Conservation (phyloP, 163 green algal species). For the Scenedesmus sp. region DNA sequence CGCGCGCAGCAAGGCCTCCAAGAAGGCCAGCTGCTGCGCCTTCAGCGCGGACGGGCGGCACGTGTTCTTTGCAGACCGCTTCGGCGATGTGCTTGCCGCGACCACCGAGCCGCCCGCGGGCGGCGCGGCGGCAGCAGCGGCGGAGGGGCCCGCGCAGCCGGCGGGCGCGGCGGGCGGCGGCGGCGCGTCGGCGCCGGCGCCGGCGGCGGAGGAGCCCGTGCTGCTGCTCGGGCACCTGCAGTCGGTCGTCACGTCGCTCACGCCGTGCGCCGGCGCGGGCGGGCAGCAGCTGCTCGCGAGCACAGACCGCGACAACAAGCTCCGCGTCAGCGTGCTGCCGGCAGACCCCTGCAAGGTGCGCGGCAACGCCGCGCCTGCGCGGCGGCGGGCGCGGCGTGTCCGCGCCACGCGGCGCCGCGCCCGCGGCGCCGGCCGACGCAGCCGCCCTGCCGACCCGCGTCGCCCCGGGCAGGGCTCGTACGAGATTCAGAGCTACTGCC, state of each 20-base stretch:
- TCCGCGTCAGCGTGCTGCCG: conserved; percentile 69
- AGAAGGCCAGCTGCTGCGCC: conserved; percentile 70
- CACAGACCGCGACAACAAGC: conserved; percentile 70
- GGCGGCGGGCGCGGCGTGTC: too few relatives aligned
- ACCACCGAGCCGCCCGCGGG: conserved; percentile 37
- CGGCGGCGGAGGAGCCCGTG: conserved; percentile 32
- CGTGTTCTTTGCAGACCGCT: conserved; percentile 79
- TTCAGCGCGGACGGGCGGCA: conserved; percentile 77
- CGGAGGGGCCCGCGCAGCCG: too few relatives aligned
- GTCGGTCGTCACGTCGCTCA: conserved; percentile 69
- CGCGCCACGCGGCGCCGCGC: too few relatives aligned
- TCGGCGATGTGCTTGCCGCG: conserved; percentile 69
- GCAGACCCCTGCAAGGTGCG: conserved; percentile 50
- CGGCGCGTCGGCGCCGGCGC: conserved; percentile 14
- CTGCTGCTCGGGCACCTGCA: conserved; percentile 76
- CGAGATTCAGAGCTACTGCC: conserved; percentile 77
- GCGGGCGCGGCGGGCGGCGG: too few relatives aligned
- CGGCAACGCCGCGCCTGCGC: too few relatives aligned
- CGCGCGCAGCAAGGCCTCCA: conserved; percentile 38
- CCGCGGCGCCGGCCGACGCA: too few relatives aligned
- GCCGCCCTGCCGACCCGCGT: too few relatives aligned
- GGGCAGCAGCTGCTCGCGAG: conserved; percentile 55
- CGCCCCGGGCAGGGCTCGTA: conserved; percentile 61
- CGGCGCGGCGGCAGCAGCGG: conserved; percentile 21
- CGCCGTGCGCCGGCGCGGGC: conserved; percentile 31